Evolutionary conservation across 2,329 filamentous ascomycete species (phyloP), one percentile per base, ranked within the genome.

Genomic region (Rhynchosporium agropyri): DNA sequence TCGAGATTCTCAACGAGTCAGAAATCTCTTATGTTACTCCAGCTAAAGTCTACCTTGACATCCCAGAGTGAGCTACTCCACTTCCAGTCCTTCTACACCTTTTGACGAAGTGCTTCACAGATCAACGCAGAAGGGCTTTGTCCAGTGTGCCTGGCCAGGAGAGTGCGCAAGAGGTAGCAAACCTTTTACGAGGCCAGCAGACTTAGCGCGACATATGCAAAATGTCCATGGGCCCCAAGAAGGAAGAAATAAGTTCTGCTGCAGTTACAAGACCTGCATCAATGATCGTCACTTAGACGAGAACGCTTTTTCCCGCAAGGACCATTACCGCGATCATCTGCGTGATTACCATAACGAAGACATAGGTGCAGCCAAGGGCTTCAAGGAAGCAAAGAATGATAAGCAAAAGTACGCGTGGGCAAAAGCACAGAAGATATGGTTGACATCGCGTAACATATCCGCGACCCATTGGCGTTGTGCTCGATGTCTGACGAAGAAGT

Each of bases 281-380:
- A 57, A 36, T 12, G 40, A 13, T 3, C 67, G 76, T 1, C 31
- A 49, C 13, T n/a, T 13, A 8, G 67, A 68, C 0, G 58, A 63
- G 0, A 67, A 71, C 15, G 76, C 79, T 0, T 83, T 83, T 64
- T 78, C 75, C 1, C 72, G 80, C 8, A 76, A 77, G 57, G 81
- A 83, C 63, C 81, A 83, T 67, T 75, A 79, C 51, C 72, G 76
- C 26, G 80, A 83, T 62, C 81, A 83, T 64, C 70, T 79, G 46
- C 72, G 80, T 31, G 79, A 80, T 56, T 81, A 75, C 62, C 81
- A 83, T 65, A 77, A 79, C 43, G 74, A 78, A 48, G 76, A 80
- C 59, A 59, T 75, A 13, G 69, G 70, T 0, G 57, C 28, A 1
- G 66, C 62, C 8, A 73, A 68, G 40, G 53, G 61, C 15, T 61